A percentile compares a stretch with the other conserved stretches of the same genome.
Evolutionary conservation across 192 early-diverging fungal species (phyloP).

Genomic region (Entomortierella parvispora): DNA sequence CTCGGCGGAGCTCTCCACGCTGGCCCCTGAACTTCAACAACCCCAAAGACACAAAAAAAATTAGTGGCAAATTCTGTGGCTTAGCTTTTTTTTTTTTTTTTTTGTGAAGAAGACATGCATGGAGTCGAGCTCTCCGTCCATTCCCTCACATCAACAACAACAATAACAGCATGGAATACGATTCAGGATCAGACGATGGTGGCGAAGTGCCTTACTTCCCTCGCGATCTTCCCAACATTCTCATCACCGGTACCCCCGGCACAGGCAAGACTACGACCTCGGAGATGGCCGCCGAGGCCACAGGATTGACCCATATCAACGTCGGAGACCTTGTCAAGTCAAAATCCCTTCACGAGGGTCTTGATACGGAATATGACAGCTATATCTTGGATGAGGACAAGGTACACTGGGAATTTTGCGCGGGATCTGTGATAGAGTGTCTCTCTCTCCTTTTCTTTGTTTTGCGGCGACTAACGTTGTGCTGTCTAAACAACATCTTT

Average conservation of each 20-base stretch:
- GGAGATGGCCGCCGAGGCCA: constrained; percentile 81
- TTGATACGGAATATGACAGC: constrained; percentile 86
- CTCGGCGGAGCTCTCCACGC: too few relatives aligned
- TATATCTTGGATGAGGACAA: constrained; percentile 94
- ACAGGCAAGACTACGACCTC: constrained; percentile 84
- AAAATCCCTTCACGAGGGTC: constrained; percentile 86
- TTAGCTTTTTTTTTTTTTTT: background rate
- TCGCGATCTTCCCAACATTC: constrained; percentile 73
- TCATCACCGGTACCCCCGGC: constrained; percentile 88
- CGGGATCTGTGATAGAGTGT: background rate
- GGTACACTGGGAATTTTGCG: too few relatives aligned
- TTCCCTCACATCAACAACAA: background rate
- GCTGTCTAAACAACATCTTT: background rate
- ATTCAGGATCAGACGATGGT: constrained; percentile 38
- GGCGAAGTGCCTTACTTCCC: constrained; percentile 29
- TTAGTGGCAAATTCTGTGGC: constrained; percentile 9
- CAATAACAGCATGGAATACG: constrained; percentile 27
- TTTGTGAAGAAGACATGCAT: background rate
- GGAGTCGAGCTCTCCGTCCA: background rate
- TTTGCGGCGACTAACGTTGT: too few relatives aligned
- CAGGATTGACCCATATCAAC: constrained; percentile 81
- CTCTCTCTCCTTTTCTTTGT: background rate
- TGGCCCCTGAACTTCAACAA: too few relatives aligned
- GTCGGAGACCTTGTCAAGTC: constrained; percentile 91
- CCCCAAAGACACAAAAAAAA: background rate